A percentile compares a stretch with the other conserved stretches of the same genome.
Evolutionary conservation across 805 yeast genomes (phyloP).

Genomic region (Wickerhamomyces hampshirensis): DNA sequence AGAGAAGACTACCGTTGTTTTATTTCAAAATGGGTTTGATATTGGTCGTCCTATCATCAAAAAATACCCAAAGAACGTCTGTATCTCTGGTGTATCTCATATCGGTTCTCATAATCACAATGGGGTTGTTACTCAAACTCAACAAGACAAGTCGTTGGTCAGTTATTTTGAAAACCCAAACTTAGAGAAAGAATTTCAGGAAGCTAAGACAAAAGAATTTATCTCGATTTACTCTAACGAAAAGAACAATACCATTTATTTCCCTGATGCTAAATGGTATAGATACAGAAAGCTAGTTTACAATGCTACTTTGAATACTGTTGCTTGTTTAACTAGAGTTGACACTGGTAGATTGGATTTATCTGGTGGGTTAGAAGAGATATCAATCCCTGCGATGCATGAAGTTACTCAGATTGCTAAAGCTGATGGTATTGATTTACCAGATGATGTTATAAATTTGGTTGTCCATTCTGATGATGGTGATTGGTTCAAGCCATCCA

Average conservation of each 20-base stretch:
- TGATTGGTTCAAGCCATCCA: slow-evolving; percentile 60
- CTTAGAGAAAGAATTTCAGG: slow-evolving; percentile 20
- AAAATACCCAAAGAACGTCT: slow-evolving; percentile 45
- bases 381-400: slow-evolving; percentile 57
- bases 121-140: slow-evolving; percentile 41
- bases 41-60: slow-evolving; percentile 47
- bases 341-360: slow-evolving; percentile 53
- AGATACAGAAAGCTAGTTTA: slow-evolving; percentile 68
- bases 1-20: slow-evolving; percentile 42
- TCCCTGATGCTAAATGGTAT: slow-evolving; percentile 41
- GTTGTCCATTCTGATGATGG: slow-evolving; percentile 58
- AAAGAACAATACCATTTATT: slow-evolving; percentile 35
- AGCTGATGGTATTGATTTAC: slow-evolving; percentile 58
- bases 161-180: slow-evolving; percentile 44
- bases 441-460: slow-evolving; percentile 40
- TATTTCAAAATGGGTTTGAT: slow-evolving; percentile 62
- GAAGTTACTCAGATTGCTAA: slow-evolving; percentile 64
- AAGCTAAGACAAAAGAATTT: slow-evolving; percentile 37
- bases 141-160: slow-evolving; percentile 38
- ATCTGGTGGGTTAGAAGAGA: slow-evolving; percentile 36
- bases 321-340: slow-evolving; percentile 51
- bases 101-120: slow-evolving; percentile 48
- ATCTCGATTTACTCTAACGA: slow-evolving; percentile 41
- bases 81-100: slow-evolving; percentile 58
- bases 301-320: slow-evolving; percentile 63